Evolutionary conservation across 2,329 filamentous ascomycete species (phyloP).

Genomic region (Coniella lustricola): DNA sequence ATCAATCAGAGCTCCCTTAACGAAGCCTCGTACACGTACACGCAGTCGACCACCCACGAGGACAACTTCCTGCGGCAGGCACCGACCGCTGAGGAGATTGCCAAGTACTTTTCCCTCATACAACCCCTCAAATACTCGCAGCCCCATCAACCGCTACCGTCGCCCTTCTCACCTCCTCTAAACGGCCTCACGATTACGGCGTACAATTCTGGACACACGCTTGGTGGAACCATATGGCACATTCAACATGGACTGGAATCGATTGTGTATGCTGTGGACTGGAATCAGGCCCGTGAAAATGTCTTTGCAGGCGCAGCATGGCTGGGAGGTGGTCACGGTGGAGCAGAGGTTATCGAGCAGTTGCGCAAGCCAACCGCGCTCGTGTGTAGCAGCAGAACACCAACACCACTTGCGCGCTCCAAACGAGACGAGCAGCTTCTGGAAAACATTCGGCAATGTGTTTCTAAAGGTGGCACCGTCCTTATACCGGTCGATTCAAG

Average conservation of each 20-base stretch:
- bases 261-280: slow-evolving; percentile 94
- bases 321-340: slow-evolving; percentile 67
- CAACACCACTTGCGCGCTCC: slow-evolving; percentile 60
- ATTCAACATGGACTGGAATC: slow-evolving; percentile 95
- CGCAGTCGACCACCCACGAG: slow-evolving; percentile 41
- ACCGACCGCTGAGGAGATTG: slow-evolving; percentile 82
- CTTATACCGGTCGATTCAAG: slow-evolving; percentile 93
- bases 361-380: slow-evolving; percentile 88
- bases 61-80: slow-evolving; percentile 57
- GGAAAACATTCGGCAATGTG: slow-evolving; percentile 70
- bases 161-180: slow-evolving; percentile 79
- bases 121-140: slow-evolving; percentile 95
- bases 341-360: slow-evolving; percentile 88
- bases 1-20: slow-evolving; percentile 68
- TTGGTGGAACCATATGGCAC: slow-evolving; percentile 98
- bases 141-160: slow-evolving; percentile 81
- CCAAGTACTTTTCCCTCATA: slow-evolving; percentile 82
- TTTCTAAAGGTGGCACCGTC: slow-evolving; percentile 79
- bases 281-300: slow-evolving; percentile 96
- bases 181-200: slow-evolving; percentile 92
- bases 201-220: slow-evolving; percentile 91
- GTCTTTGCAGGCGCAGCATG: slow-evolving; percentile 90
- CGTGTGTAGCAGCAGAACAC: slow-evolving; percentile 81
- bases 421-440: slow-evolving; percentile 82
- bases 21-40: slow-evolving; percentile 50